Evolutionary conservation across 306 rosid genomes (phyloP).

Genomic region (Cercis canadensis): DNA sequence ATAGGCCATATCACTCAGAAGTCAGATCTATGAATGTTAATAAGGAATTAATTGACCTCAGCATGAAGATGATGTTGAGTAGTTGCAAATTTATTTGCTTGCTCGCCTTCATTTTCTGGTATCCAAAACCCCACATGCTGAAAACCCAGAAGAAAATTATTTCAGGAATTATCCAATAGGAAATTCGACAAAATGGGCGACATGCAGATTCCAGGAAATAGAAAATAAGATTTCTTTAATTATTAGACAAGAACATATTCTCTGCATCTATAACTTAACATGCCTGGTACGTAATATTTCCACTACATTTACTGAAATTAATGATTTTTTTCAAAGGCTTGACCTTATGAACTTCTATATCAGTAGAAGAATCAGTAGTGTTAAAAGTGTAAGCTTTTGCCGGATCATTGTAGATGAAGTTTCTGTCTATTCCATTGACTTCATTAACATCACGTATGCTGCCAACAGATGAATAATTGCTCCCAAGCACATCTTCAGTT

Average conservation of each 20-base stretch:
- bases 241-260: background rate
- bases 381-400: constrained; percentile 49
- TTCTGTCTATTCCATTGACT: constrained; percentile 44
- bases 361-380: constrained; percentile 46
- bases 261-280: background rate
- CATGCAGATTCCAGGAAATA: background rate
- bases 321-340: background rate
- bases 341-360: constrained; percentile 59
- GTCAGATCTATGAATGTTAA: constrained; percentile 6
- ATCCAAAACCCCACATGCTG: constrained; percentile 41
- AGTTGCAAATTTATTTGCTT: constrained; percentile 41
- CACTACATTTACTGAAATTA: background rate
- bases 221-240: background rate
- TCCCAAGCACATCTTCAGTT: constrained; percentile 50
- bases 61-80: constrained; percentile 38
- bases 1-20: constrained; percentile 2
- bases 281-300: background rate
- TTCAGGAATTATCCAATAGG: background rate
- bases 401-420: constrained; percentile 41
- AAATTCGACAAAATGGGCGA: background rate
- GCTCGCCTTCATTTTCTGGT: constrained; percentile 39
- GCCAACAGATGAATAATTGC: constrained; percentile 41
- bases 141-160: constrained; percentile 26
- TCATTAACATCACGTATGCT: constrained; percentile 38
- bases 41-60: constrained; percentile 42